phyloP scores from a whole-genome alignment of 2,329 filamentous ascomycete genomes.

The Colletotrichum higginsianum region DNA sequence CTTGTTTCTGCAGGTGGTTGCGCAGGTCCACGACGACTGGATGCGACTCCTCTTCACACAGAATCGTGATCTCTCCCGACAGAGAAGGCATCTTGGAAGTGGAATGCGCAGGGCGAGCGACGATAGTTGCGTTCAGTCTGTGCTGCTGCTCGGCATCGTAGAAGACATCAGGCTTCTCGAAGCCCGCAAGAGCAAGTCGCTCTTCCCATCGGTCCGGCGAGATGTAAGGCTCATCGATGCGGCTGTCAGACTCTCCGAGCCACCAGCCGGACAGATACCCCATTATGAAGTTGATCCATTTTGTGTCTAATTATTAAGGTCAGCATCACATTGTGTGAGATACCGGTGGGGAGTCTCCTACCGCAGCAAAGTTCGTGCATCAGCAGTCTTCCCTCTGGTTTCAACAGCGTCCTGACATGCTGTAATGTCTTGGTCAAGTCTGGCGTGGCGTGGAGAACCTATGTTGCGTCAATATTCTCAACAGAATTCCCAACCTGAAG shows the following conservation, averaged over 20 bases:
- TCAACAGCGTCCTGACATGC: conserved; percentile 10
- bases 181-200: conserved; percentile 7
- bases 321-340: conserved; percentile 3
- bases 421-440: conserved; percentile 21
- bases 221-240: conserved; percentile 48
- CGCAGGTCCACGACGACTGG: neutral
- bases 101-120: conserved; percentile 2
- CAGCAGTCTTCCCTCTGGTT: conserved; percentile 15
- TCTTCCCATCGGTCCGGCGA: conserved; percentile 7
- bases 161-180: conserved; percentile 1
- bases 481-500: too few species aligned
- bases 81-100: neutral
- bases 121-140: conserved; percentile 20
- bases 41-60: conserved; percentile 2
- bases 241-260: conserved; percentile 47
- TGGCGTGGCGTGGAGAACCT: conserved; percentile 31
- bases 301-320: conserved; percentile 34
- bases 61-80: neutral
- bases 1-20: neutral
- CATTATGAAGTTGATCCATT: conserved; percentile 50
- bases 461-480: neutral
- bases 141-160: neutral
- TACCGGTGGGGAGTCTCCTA: neutral
- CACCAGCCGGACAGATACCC: conserved; percentile 47
- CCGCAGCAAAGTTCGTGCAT: conserved; percentile 31